These are phyloP conservation scores for Saitozyma podzolica DNA, from an alignment of 768 basidiomycete genomes.

Conservation along the genomic window DNA sequence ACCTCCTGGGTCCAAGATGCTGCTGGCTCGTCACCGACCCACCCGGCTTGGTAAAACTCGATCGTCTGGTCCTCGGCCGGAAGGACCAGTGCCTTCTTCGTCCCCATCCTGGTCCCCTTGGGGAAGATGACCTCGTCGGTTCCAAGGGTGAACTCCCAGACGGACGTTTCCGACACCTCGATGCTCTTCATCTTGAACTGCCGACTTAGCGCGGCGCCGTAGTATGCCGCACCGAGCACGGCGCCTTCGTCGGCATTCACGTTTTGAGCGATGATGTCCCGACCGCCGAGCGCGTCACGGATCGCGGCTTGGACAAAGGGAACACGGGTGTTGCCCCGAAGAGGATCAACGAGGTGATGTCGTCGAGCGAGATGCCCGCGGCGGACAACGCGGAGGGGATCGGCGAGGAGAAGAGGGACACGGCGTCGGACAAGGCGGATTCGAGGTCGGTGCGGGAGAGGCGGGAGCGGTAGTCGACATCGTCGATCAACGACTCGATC, in stretches of 20 bases:
- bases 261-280: conserved; percentile 79
- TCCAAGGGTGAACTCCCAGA: conserved; percentile 26
- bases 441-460: conserved; percentile 80
- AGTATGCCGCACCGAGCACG: conserved; percentile 87
- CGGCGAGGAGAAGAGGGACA: conserved; percentile 29
- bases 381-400: conserved; percentile 25
- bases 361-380: conserved; percentile 21
- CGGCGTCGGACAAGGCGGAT: conserved; percentile 49
- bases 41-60: conserved; percentile 55
- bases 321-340: conserved; percentile 85
- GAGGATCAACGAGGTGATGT: conserved; percentile 72
- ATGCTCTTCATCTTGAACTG: conserved; percentile 96
- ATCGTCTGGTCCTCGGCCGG: conserved; percentile 79
- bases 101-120: conserved; percentile 69
- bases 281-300: conserved; percentile 71
- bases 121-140: conserved; percentile 64
- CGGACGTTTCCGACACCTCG: conserved; percentile 71
- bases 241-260: conserved; percentile 97
- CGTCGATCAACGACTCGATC: conserved; percentile 86
- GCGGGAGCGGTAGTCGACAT: conserved; percentile 83
- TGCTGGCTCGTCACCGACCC: conserved; percentile 5
- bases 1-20: not conserved
- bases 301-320: conserved; percentile 89
- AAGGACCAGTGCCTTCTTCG: conserved; percentile 82
- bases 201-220: conserved; percentile 81